Base-by-base conservation (phyloP, 148 eudicot genomes). In the Heliamphora exappendiculata region DNA sequence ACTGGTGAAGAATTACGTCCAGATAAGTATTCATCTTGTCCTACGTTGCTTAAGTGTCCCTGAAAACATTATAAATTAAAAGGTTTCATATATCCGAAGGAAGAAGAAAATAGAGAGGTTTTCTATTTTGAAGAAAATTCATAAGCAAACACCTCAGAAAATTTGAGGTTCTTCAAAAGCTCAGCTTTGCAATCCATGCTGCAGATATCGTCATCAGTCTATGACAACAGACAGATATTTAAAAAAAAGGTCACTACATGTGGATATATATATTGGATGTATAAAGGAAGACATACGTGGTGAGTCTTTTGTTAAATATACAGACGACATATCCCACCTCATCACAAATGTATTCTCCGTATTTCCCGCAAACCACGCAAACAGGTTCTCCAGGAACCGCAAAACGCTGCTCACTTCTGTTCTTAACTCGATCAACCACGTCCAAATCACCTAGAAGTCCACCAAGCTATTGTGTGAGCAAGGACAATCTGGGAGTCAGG, bases 171-270 rank as follows among this genome's bases (percentile, higher is more conserved):
- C 75, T 91, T 80, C 84, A 93, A 65, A 83, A 93, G 77, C 81
- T 86, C 89, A 82, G 84, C 75, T 88, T 93, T 93, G 86, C 98
- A 93, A 81, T 93, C 93, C 73, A 81, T 87, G 79, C 98, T 93
- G 86, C 98, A 93, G 67, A 93, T 80, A 67, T 93, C 97, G 76
- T 93, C 93, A 69, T 88, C 88, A 4, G 97, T 93, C 97, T 93
- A 74, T 59, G 72, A 84, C 67, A 78, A 67, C 36, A 83, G 70
- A 78, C 41, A 37, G 57, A 60, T 29, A 71, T 29, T n/a, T 8
- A 65, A 66, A 69, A 4, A 22, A 44, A 17, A 57, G 51, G 57
- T 74, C 53, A 75, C 29, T 10, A 20, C 22, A 24, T 33, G 24
- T 8, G 70, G 53, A 28, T 19, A 55, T 42, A 44, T 68, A 76